A percentile compares a stretch with the other conserved stretches of the same genome.
Evolutionary conservation across 345 rosid genomes (phyloP).

Genomic region (Lepidium didymum): DNA sequence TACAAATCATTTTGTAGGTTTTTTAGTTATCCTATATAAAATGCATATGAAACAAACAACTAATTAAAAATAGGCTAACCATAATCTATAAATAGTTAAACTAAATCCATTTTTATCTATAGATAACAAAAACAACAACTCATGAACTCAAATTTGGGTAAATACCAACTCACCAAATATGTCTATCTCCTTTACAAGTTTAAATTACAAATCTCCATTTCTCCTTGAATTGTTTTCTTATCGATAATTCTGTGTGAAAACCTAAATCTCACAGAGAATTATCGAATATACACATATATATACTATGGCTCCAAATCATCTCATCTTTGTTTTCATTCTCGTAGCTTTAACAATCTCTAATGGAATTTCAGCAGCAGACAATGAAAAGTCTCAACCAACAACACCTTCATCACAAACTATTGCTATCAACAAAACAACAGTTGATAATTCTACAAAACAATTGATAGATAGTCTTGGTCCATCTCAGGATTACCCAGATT

Average conservation of each 20-base stretch:
- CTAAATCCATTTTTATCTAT: neutral
- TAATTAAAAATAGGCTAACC: neutral
- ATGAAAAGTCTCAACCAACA: neutral
- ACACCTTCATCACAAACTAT: neutral
- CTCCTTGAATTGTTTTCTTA: neutral
- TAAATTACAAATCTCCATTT: slow-evolving; percentile 5
- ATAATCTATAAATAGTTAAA: neutral
- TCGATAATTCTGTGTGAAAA: neutral
- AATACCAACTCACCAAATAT: neutral
- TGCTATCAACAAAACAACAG: neutral
- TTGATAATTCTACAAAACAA: neutral
- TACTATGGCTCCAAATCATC: neutral
- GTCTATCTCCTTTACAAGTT: neutral
- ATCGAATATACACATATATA: neutral
- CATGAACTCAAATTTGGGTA: neutral
- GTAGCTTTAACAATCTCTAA: neutral
- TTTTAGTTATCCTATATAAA: neutral
- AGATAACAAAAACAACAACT: neutral
- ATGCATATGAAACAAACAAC: neutral
- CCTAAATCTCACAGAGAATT: neutral
- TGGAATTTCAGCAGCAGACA: slow-evolving; percentile 12
- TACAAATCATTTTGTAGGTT: neutral
- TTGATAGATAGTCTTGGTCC: slow-evolving; percentile 29
- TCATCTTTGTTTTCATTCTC: neutral
- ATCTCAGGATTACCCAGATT: slow-evolving; percentile 30